phyloP scores from a whole-genome alignment of 805 yeast species.

The Hanseniaspora lachancei region DNA sequence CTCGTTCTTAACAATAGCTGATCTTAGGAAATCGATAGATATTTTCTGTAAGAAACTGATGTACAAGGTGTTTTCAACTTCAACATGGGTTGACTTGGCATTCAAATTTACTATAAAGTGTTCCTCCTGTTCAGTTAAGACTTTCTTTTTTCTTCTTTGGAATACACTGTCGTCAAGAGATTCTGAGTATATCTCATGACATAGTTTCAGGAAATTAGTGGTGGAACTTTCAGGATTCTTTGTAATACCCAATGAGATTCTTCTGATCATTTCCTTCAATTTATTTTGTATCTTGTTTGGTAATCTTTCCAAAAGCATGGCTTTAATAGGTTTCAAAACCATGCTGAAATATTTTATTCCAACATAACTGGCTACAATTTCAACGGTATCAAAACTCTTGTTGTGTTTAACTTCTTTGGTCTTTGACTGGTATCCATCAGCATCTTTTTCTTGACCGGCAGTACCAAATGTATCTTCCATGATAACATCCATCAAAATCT shows the following conservation, averaged over 20 bases:
- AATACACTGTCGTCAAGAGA: constrained; percentile 28
- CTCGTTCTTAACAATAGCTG: constrained; percentile 53
- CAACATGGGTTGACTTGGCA: constrained; percentile 42
- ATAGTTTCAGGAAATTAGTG: constrained; percentile 49
- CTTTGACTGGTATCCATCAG: constrained; percentile 73
- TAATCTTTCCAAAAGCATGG: constrained; percentile 49
- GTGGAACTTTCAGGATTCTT: constrained; percentile 50
- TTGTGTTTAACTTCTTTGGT: constrained; percentile 85
- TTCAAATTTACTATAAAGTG: constrained; percentile 67
- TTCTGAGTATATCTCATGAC: constrained; percentile 58
- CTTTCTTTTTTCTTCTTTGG: constrained; percentile 17
- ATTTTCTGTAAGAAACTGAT: constrained; percentile 56
- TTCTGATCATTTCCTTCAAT: constrained; percentile 62
- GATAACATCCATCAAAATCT: constrained; percentile 49
- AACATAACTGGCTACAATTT: constrained; percentile 55
- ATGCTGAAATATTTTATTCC: constrained; percentile 42
- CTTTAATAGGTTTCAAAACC: constrained; percentile 57
- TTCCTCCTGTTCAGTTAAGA: constrained; percentile 35
- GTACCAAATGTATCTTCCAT: constrained; percentile 92
- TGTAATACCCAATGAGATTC: constrained; percentile 67
- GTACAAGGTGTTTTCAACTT: constrained; percentile 43
- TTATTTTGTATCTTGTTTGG: constrained; percentile 58
- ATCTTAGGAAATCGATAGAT: constrained; percentile 60
- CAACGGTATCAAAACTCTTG: constrained; percentile 79
- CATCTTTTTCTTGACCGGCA: constrained; percentile 88